A percentile compares a stretch with the other conserved stretches of the same genome.
These are phyloP conservation scores for Cyclotella sp. DNA, from an alignment of 108 stramenopile species.

Conservation along the genomic window DNA sequence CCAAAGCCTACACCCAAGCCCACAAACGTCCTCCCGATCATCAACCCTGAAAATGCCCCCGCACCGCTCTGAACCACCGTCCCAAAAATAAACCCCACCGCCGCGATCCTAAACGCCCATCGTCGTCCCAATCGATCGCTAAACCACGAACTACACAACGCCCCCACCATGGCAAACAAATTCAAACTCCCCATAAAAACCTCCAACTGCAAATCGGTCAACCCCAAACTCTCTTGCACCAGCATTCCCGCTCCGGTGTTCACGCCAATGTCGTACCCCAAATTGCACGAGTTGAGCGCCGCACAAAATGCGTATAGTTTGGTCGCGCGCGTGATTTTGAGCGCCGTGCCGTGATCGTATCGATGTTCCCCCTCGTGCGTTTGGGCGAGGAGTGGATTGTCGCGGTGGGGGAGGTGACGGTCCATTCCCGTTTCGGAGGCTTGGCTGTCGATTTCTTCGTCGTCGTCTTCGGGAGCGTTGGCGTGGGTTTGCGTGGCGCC, in stretches of 20 bases:
- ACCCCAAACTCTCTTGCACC: slow-evolving; percentile 60
- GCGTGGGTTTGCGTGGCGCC: slow-evolving; percentile 1
- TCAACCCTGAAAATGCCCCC: slow-evolving; percentile 54
- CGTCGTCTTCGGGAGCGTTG: not conserved
- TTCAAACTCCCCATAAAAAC: slow-evolving; percentile 80
- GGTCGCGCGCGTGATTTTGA: slow-evolving; percentile 45
- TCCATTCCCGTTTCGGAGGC: slow-evolving; percentile 39
- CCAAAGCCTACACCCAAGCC: slow-evolving; percentile 89
- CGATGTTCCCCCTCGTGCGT: slow-evolving; percentile 57
- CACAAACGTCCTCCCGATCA: slow-evolving; percentile 83
- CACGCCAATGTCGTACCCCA: slow-evolving; percentile 78
- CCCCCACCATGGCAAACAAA: slow-evolving; percentile 79
- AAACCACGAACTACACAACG: slow-evolving; percentile 61
- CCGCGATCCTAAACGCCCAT: slow-evolving; percentile 69
- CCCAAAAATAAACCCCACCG: slow-evolving; percentile 78
- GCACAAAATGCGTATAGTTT: slow-evolving; percentile 72
- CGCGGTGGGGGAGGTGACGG: slow-evolving; percentile 37
- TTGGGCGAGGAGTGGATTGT: slow-evolving; percentile 23
- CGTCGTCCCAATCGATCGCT: slow-evolving; percentile 72
- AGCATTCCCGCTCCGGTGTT: slow-evolving; percentile 59
- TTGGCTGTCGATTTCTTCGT: slow-evolving; percentile 1
- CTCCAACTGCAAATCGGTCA: slow-evolving; percentile 69
- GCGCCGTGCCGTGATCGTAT: slow-evolving; percentile 27
- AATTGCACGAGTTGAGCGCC: slow-evolving; percentile 83
- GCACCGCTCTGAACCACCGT: slow-evolving; percentile 56